Base-by-base conservation (phyloP, 2,329 filamentous ascomycete genomes). In the Graphilbum sp. region DNA sequence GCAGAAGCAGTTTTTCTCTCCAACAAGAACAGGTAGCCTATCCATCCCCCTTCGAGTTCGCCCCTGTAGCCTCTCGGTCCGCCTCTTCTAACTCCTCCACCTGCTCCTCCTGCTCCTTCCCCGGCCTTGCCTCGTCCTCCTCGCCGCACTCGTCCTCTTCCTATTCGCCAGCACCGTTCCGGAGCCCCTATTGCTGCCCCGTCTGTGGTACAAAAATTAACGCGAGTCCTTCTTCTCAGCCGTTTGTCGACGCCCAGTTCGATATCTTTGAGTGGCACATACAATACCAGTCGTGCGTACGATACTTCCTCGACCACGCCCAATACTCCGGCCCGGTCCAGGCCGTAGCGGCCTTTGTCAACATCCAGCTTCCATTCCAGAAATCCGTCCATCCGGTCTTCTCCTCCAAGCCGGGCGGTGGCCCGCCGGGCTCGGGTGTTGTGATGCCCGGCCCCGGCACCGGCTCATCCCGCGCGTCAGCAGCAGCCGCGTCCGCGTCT, bases 201-300 rank as follows among this genome's bases (percentile, higher is more conserved):
- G 13, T 15, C 11, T 29, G 27, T 29, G 27, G 27, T 29, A 29
- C 13, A 29, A 25, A 31, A 18, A 29, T 45, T 47, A 46, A 46
- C 44, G 10, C 41, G 25, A 39, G 20, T 13, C 23, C 38, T 21
- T 36, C 21, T 40, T 37, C 32, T 34, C 50, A 67, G 64, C 59
- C 62, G 7, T 64, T 67, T 43, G 55, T 62, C 43, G 60, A 65
- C 43, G 52, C 54, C 37, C 59, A 66, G 35, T 78, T 87, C 58
- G 81, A 88, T 56, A 81, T 95, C 46, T 79, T 95, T 54, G 81
- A 86, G 43, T 96, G 90, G 90, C 82, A 93, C 55, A 82, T 84
- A 10, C 79, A 81, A 42, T 93, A 92, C 56, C 79, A 90, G 58
- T 86, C 76, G 46, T 98, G 90, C 59, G 76, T 88, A 47, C 74